Evolutionary conservation across 2,329 filamentous ascomycete species (phyloP), one percentile per base, ranked within the genome.

Genomic region (Coniochaeta hoffmannii): DNA sequence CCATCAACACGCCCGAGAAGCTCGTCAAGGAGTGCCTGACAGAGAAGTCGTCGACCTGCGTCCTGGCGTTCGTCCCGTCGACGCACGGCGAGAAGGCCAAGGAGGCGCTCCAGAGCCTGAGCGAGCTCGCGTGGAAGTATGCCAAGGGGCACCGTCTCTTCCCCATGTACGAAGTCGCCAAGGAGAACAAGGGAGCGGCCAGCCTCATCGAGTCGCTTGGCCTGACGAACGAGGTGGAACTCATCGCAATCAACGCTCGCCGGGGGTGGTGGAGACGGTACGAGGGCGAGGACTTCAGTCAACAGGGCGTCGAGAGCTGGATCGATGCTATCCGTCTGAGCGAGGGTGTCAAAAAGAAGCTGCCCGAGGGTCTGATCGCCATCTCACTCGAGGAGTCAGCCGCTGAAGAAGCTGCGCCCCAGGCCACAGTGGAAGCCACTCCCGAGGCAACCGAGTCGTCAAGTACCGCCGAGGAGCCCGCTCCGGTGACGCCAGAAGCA

Each of bases 301-400:
- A 77, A 24, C 76, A 80, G 54, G 81, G 79, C 26, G 75, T 99
- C 30, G 90, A 96, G 73, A 75, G 76, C 59, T 99, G 93, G 90
- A 83, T 99, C 57, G 94, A 99, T 65, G 80, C 83, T n/a, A 90
- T 97, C 59, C 86, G 90, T 35, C 80, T 99, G 77, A 90, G 92
- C 53, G 93, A 97, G 67, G 88, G 90, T 2, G 74, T 80, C 57
- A 97, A 93, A 78, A 79, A 85, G 64, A 89, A 86, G 73, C 69
- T 94, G 41, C 88, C 89, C 0, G 79, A 81, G 57, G 80, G 77
- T 1, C 64, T 89, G 31, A 72, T 74, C 15, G 69, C 72, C 54
- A 68, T 68, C 19, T 68, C 71, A 17, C 64, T 68, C 11, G 70
- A 73, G 61, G 69, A 75, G 62, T 64, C 71, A 17, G 65, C 73